Evolutionary conservation across 1,139 yeast genomes (phyloP).

Genomic region (Hyphopichia khmerensis): DNA sequence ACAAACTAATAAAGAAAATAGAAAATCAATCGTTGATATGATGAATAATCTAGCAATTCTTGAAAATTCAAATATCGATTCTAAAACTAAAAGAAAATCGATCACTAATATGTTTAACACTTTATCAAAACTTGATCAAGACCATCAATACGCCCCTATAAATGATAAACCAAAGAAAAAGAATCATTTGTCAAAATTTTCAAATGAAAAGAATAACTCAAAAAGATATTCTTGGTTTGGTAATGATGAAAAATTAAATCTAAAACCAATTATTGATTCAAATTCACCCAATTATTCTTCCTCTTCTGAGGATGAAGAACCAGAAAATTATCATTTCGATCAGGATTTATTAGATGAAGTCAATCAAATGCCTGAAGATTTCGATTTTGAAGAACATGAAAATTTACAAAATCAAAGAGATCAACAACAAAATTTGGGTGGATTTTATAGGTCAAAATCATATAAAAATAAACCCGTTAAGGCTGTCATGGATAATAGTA

Average conservation of each 20-base stretch:
- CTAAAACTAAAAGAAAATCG: conserved; percentile 17
- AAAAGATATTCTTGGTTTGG: conserved; percentile 38
- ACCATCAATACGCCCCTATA: neutral
- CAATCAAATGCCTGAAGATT: conserved; percentile 60
- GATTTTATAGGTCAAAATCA: conserved; percentile 32
- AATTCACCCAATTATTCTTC: neutral
- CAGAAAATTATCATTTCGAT: conserved; percentile 20
- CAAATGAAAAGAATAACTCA: neutral
- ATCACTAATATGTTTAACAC: conserved; percentile 25
- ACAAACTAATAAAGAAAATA: conserved; percentile 12
- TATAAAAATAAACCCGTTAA: conserved; percentile 39
- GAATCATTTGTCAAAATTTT: neutral
- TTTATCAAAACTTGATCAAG: conserved; percentile 16
- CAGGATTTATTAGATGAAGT: conserved; percentile 51
- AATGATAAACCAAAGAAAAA: conserved; percentile 1
- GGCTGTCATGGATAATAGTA: conserved; percentile 20
- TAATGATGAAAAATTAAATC: conserved; percentile 27
- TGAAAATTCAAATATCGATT: conserved; percentile 1
- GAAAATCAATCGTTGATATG: conserved; percentile 26
- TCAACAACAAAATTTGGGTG: conserved; percentile 5
- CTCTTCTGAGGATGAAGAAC: conserved; percentile 2
- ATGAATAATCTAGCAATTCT: conserved; percentile 12
- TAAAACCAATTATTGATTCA: conserved; percentile 9
- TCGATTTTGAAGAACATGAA: conserved; percentile 44
- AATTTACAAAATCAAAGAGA: conserved; percentile 2